Base-by-base conservation (phyloP, 768 basidiomycete genomes). In the Suillus americanus region DNA sequence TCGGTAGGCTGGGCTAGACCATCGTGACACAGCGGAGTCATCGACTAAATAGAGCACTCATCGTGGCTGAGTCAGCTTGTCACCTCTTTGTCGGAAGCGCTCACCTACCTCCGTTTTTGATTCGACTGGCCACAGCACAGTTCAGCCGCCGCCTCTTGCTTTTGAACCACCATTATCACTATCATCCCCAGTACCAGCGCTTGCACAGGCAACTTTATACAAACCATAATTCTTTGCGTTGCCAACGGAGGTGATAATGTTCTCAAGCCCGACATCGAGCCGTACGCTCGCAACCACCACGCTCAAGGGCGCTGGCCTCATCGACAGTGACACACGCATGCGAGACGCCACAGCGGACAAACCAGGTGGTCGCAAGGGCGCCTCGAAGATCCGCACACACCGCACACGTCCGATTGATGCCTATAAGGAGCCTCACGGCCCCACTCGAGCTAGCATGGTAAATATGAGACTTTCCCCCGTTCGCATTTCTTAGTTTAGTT, bases 311-410 rank as follows among this genome's bases (percentile, higher is more conserved):
- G 90, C 89, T 3, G 91, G 91, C 48, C 86, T 92, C 72, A 88
- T 91, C 66, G 90, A 91, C 82, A 80, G 85, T 63, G 91, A 93
- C 74, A 80, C 87, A 64, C 83, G 80, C 68, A 92, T 93, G 91
- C 85, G 86, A 66, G 91, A 93, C 71, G 78, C 80, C 51, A 80
- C 84, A 10, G 85, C 87, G 20, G 74, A 77, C 78, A 89, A 81
- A 69, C 89, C 89, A 6, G 89, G 89, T 59, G 90, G 90, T 28
- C 84, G 90, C 71, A 93, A 92, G 74, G 85, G 85, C 53, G 69
- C 81, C n/a, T 79, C 81, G 18, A 91, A 89, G 79, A 76, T 82
- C 67, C 83, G 87, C 33, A 78, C 84, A 6, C 87, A 90, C 73
- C 83, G 88, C 66, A 78, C 84, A 12, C 82, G 89, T 62, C 79